Evolutionary conservation across 441 rosid species (phyloP), one percentile per base, ranked within the genome.

Genomic region (Populus tomentosa): DNA sequence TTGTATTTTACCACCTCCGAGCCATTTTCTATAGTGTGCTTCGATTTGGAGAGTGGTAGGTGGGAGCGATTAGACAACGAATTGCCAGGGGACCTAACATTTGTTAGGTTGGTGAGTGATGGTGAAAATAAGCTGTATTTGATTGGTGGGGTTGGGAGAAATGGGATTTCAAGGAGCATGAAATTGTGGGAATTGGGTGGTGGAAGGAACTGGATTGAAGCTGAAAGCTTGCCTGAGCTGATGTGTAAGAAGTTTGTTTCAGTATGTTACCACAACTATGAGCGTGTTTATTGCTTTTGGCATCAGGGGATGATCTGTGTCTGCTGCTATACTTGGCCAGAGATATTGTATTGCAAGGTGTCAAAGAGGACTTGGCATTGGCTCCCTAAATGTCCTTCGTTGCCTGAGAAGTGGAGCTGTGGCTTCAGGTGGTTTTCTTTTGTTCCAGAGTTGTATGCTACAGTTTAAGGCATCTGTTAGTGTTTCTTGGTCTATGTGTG

Each of bases 281-380:
- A 90, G 77, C 95, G 93, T 69, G 92, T 93, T 13, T 91, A 91
- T 62, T 91, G 98, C 78, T 68, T 94, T 32, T 94, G 97, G 95
- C 98, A 94, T 46, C 87, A 83, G 24, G 98, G 89, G 9, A 86
- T 89, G 90, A 85, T 95, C 9, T 93, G 95, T 75, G 80, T 93
- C 14, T 91, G 94, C 90, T 93, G 98, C 83, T 90, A 91, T 38
- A 90, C 91, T 3, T 95, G 98, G 98, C 98, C 98, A 5, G 98
- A 95, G 91, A 87, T 95, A 75, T 78, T 95, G 78, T 95, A 89
- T 66, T 95, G 79, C 77, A 90, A 82, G 88, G 85, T 90, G 28
- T 84, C 91, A 1, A 85, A 88, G 75, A 85, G 87, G 81, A 89
- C 92, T 3, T 95, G 98, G 98, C 95, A 91, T 75, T 95, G 98